Evolutionary conservation across 352 stramenopile species (phyloP).

Genomic region (Phytophthora meadii): DNA sequence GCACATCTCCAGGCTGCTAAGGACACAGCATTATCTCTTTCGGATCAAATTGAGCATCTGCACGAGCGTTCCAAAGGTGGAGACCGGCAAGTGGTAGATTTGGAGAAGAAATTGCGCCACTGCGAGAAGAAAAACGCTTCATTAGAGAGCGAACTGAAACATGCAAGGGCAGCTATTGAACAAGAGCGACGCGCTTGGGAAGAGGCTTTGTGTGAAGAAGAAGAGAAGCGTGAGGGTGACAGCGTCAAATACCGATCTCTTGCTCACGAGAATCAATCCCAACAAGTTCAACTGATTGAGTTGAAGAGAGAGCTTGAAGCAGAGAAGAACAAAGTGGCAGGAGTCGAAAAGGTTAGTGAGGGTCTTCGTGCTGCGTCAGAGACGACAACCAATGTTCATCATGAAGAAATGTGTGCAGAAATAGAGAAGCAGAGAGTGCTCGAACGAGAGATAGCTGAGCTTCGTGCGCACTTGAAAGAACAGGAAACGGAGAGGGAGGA

Average conservation of each 20-base stretch:
- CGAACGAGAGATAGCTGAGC: conserved; percentile 37
- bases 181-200: conserved; percentile 43
- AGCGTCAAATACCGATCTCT: conserved; percentile 41
- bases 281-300: conserved; percentile 39
- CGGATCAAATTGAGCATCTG: conserved; percentile 44
- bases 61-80: conserved; percentile 37
- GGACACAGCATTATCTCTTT: conserved; percentile 46
- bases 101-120: conserved; percentile 43
- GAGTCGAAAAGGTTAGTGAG: conserved; percentile 21
- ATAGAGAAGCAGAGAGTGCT: conserved; percentile 28
- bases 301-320: conserved; percentile 36
- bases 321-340: conserved; percentile 24
- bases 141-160: conserved; percentile 33
- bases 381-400: conserved; percentile 9
- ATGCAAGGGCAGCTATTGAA: conserved; percentile 19
- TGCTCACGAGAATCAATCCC: conserved; percentile 37
- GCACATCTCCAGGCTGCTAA: conserved; percentile 49
- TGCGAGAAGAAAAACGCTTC: conserved; percentile 38
- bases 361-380: conserved; percentile 24
- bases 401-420: conserved; percentile 25
- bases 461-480: conserved; percentile 45
- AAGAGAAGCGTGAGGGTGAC: conserved; percentile 32
- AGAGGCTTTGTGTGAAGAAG: conserved; percentile 33
- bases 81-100: conserved; percentile 31
- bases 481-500: conserved; percentile 70